A percentile compares a stretch with the other conserved stretches of the same genome.
These are phyloP conservation scores for Hypoxylon crocopeplum DNA, from an alignment of 495 filamentous ascomycete genomes.

Conservation along the genomic window DNA sequence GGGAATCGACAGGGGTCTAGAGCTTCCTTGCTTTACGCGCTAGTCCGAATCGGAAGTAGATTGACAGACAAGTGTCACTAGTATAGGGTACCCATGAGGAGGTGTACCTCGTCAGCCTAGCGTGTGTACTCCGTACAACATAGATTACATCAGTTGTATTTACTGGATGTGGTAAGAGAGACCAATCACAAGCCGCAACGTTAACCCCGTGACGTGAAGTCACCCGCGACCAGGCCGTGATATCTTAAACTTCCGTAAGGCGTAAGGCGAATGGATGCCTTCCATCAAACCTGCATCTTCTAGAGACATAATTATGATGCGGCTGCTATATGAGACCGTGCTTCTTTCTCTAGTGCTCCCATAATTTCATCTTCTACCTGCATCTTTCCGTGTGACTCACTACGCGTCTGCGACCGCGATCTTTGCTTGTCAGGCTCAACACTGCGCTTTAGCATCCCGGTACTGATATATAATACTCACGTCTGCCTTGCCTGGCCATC, in stretches of 20 bases:
- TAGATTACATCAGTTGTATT: too few species aligned
- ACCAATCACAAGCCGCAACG: constrained; percentile 24
- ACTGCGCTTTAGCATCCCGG: constrained; percentile 11
- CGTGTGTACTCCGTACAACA: too few species aligned
- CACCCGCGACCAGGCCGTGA: constrained; percentile 24
- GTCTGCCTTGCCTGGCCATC: constrained; percentile 17
- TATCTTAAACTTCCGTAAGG: constrained; percentile 1
- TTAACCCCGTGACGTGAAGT: constrained; percentile 35
- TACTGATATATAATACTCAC: constrained; percentile 17
- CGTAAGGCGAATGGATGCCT: constrained; percentile 16
- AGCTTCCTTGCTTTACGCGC: constrained; percentile 9
- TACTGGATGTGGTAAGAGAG: neutral
- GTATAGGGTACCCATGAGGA: constrained; percentile 15
- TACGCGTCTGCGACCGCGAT: neutral
- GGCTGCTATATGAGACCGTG: neutral
- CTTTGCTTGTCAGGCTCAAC: constrained; percentile 4
- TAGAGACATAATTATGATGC: neutral
- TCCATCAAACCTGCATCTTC: constrained; percentile 4
- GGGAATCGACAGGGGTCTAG: constrained; percentile 7
- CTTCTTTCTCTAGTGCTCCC: neutral
- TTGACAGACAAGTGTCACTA: neutral
- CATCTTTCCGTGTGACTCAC: constrained; percentile 22
- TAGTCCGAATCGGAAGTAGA: constrained; percentile 3
- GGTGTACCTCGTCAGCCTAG: constrained; percentile 2
- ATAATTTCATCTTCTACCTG: constrained; percentile 1